phyloP scores from a whole-genome alignment of 225 moss, liverwort and hornwort genomes.

The Rhytidiadelphus loreus region DNA sequence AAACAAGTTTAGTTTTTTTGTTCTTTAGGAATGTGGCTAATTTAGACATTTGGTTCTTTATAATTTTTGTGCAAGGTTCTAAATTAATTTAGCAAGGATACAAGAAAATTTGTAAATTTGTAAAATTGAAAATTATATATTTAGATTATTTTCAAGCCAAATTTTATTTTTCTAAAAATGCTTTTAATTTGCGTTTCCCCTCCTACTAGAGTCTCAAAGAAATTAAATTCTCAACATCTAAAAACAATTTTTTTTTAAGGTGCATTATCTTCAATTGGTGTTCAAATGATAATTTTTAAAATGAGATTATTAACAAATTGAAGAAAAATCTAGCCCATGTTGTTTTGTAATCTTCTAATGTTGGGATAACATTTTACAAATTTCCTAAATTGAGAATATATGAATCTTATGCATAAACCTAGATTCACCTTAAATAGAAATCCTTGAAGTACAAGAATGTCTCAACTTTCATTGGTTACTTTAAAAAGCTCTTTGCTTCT shows the following conservation, averaged over 20 bases:
- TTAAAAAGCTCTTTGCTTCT: neutral
- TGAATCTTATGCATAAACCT: fast-evolving
- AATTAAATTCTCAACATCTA: neutral
- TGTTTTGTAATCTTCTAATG: neutral
- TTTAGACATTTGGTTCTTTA: neutral
- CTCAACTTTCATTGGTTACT: neutral
- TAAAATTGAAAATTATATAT: neutral
- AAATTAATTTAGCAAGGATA: neutral
- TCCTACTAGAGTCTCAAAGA: neutral
- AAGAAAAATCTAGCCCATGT: fast-evolving
- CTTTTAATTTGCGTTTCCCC: neutral
- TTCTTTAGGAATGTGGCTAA: neutral
- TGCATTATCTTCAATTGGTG: fast-evolving
- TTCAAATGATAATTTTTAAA: neutral
- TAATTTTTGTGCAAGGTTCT: neutral
- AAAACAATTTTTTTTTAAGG: fast-evolving
- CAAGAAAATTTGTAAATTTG: neutral
- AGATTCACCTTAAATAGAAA: neutral
- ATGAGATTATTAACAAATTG: neutral
- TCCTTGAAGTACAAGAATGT: neutral
- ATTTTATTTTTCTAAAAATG: neutral
- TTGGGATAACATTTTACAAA: neutral
- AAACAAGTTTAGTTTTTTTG: neutral
- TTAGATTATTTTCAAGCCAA: neutral
- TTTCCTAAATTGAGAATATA: neutral